Evolutionary conservation across 495 filamentous ascomycete species (phyloP).

Genomic region (Annulohypoxylon nitens): DNA sequence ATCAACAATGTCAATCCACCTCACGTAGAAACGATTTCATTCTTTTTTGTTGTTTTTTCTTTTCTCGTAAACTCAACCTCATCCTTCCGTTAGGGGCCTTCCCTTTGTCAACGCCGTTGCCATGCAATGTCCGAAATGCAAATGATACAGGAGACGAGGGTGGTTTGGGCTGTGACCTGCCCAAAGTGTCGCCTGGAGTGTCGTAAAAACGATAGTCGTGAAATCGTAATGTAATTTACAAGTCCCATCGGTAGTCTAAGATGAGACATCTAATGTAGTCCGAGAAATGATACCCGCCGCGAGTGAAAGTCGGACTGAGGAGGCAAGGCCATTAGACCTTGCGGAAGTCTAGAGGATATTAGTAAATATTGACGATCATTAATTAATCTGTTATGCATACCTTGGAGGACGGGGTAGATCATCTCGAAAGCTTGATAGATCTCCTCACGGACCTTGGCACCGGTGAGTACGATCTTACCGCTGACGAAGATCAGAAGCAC

Average conservation of each 20-base stretch:
- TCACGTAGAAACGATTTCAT: constrained; percentile 27
- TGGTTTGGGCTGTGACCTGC: constrained; percentile 10
- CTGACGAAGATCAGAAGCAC: constrained; percentile 98
- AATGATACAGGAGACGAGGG: constrained; percentile 54
- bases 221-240: constrained; percentile 64
- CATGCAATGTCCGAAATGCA: constrained; percentile 61
- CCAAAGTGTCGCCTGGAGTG: constrained; percentile 25
- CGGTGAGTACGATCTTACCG: constrained; percentile 98
- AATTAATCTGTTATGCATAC: constrained; percentile 59
- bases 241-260: constrained; percentile 49
- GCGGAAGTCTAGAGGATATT: constrained; percentile 58
- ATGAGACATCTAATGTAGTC: constrained; percentile 53
- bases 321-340: constrained; percentile 54
- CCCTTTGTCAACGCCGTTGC: constrained; percentile 66
- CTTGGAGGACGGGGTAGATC: constrained; percentile 98
- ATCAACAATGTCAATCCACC: constrained; percentile 48
- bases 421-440: constrained; percentile 99
- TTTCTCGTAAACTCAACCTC: constrained; percentile 44
- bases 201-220: constrained; percentile 57
- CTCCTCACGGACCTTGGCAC: constrained; percentile 98
- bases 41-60: not conserved
- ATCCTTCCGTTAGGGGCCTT: constrained; percentile 51
- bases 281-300: constrained; percentile 30
- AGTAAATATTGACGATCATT: constrained; percentile 17
- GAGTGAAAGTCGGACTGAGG: constrained; percentile 12